Conservation (phyloP, 192 early-diverging fungal species). For the Coemansia sp. region DNA sequence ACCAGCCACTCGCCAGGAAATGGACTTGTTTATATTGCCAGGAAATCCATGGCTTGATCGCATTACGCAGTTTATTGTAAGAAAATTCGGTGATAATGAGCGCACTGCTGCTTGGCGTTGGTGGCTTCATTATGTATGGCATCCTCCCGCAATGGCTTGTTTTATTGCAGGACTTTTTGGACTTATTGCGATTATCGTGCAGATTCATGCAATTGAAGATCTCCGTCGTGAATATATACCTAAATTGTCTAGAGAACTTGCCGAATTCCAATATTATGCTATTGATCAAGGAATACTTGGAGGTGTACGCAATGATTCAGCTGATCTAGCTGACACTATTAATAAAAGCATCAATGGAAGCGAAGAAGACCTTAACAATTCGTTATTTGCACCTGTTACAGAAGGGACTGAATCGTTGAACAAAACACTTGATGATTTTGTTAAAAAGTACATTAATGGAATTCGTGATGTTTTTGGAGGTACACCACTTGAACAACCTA, state of each 20-base stretch:
- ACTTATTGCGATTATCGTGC: slow-evolving; percentile 19
- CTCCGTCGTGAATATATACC: slow-evolving; percentile 39
- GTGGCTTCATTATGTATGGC: slow-evolving; percentile 44
- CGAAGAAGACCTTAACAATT: slow-evolving; percentile 25
- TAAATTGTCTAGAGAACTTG: slow-evolving; percentile 18
- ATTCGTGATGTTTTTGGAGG: slow-evolving; percentile 40
- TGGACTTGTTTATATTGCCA: slow-evolving; percentile 43
- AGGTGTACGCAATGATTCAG: slow-evolving; percentile 31
- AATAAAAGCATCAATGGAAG: slow-evolving; percentile 25
- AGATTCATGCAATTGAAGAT: slow-evolving; percentile 34
- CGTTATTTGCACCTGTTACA: slow-evolving; percentile 42
- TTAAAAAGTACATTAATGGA: slow-evolving; percentile 31
- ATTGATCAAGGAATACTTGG: slow-evolving; percentile 24
- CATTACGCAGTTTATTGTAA: slow-evolving; percentile 13
- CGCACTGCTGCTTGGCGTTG: slow-evolving; percentile 45
- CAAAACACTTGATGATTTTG: slow-evolving; percentile 42
- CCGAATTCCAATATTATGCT: slow-evolving; percentile 29
- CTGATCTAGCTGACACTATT: slow-evolving; percentile 24
- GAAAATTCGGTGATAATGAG: slow-evolving; percentile 22
- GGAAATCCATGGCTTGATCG: slow-evolving; percentile 27
- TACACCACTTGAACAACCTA: slow-evolving; percentile 29
- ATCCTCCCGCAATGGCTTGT: slow-evolving; percentile 50
- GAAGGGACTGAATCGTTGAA: slow-evolving; percentile 32
- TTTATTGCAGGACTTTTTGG: slow-evolving; percentile 44
- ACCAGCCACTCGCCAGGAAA: slow-evolving; percentile 36